Conservation (phyloP, 2,329 filamentous ascomycete genomes). For the Conoideocrella luteorostrata region DNA sequence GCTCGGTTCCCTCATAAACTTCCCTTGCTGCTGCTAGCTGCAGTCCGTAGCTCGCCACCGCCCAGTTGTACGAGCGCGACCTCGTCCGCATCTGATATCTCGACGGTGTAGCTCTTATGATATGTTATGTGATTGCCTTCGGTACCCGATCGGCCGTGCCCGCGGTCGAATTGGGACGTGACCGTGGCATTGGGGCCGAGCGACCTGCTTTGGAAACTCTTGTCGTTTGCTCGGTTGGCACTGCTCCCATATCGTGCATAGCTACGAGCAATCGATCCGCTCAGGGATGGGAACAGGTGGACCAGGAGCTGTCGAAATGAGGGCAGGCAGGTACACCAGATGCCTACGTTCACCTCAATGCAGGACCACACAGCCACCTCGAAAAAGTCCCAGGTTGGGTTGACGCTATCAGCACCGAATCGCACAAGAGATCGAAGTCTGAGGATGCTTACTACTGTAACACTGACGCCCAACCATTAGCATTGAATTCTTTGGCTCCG, state of each 20-base stretch:
- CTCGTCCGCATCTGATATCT: constrained; percentile 3
- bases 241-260: neutral
- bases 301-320: constrained; percentile 17
- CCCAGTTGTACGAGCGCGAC: constrained; percentile 1
- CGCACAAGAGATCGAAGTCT: constrained; percentile 16
- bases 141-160: neutral
- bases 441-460: constrained; percentile 19
- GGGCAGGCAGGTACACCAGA: constrained; percentile 19
- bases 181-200: neutral
- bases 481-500: neutral
- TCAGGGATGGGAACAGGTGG: constrained; percentile 5
- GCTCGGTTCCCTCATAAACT: too few species aligned
- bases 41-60: neutral
- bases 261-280: neutral
- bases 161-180: neutral
- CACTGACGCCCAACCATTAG: constrained; percentile 9
- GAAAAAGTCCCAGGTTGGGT: constrained; percentile 19
- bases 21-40: constrained; percentile 1
- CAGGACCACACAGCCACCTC: constrained; percentile 19
- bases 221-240: neutral
- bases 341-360: constrained; percentile 17
- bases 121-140: neutral
- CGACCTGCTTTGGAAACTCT: neutral
- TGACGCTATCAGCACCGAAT: constrained; percentile 14
- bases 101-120: constrained; percentile 3